These are phyloP conservation scores for Arthrobotrys iridis DNA, from an alignment of 2,329 filamentous ascomycete genomes.

Conservation along the genomic window DNA sequence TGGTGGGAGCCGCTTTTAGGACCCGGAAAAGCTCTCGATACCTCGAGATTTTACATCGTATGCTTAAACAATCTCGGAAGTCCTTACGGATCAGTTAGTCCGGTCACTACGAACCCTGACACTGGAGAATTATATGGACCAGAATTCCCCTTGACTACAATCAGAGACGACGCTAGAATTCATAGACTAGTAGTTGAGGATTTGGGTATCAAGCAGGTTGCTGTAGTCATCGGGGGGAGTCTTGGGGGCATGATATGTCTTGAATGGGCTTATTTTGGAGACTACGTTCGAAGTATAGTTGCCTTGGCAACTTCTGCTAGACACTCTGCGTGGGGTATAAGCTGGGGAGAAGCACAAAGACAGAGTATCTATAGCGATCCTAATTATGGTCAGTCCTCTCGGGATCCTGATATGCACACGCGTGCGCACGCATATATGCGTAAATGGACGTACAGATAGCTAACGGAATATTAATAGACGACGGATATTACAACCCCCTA, in stretches of 20 bases:
- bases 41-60: slow-evolving; percentile 82
- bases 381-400: slow-evolving; percentile 71
- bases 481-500: slow-evolving; percentile 92
- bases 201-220: slow-evolving; percentile 79
- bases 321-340: slow-evolving; percentile 90
- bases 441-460: slow-evolving; percentile 14
- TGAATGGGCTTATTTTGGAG: slow-evolving; percentile 88
- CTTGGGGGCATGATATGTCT: slow-evolving; percentile 92
- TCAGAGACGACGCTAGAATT: slow-evolving; percentile 90
- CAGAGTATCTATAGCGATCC: slow-evolving; percentile 98
- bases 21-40: slow-evolving; percentile 80
- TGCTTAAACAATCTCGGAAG: slow-evolving; percentile 88
- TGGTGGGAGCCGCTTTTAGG: slow-evolving; percentile 89
- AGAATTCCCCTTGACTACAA: slow-evolving; percentile 94
- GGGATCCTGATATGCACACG: background rate
- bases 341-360: slow-evolving; percentile 87
- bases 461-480: slow-evolving; percentile 66
- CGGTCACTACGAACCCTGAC: slow-evolving; percentile 77
- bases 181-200: slow-evolving; percentile 84
- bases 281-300: slow-evolving; percentile 82
- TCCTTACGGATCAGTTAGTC: slow-evolving; percentile 86
- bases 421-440: too few relatives aligned
- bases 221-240: slow-evolving; percentile 81
- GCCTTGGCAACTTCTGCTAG: slow-evolving; percentile 85
- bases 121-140: slow-evolving; percentile 91